Evolutionary conservation across 805 yeast species (phyloP).

Genomic region (Brettanomyces bruxellensis): DNA sequence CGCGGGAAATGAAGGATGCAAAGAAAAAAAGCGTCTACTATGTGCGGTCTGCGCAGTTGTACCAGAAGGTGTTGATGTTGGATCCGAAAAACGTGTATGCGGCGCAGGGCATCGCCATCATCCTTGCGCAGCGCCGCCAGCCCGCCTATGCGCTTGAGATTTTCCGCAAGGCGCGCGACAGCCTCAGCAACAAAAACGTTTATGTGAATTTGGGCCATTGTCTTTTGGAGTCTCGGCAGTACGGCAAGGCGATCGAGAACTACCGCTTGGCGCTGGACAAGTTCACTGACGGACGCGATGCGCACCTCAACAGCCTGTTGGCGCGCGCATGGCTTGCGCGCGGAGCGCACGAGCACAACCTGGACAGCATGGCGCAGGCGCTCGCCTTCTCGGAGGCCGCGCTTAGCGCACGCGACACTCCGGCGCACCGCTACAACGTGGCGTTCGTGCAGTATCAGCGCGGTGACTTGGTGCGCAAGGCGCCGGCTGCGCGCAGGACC

Average conservation of each 20-base stretch:
- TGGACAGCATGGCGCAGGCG: slow-evolving; percentile 51
- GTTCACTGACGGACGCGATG: slow-evolving; percentile 53
- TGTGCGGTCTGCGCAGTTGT: slow-evolving; percentile 85
- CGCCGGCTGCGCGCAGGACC: slow-evolving; percentile 49
- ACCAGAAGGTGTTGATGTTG: slow-evolving; percentile 75
- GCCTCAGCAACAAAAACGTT: slow-evolving; percentile 75
- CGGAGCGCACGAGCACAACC: slow-evolving; percentile 58
- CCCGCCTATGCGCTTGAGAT: slow-evolving; percentile 73
- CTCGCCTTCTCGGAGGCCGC: slow-evolving; percentile 58
- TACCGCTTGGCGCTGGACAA: slow-evolving; percentile 73
- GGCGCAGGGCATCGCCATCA: slow-evolving; percentile 94
- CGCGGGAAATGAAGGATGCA: slow-evolving; percentile 61
- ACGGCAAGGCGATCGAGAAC: slow-evolving; percentile 76
- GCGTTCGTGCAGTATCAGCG: slow-evolving; percentile 81
- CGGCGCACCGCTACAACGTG: slow-evolving; percentile 60
- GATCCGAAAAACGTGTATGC: slow-evolving; percentile 89
- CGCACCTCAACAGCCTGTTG: slow-evolving; percentile 58
- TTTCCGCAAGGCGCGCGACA: slow-evolving; percentile 81
- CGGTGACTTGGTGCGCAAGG: slow-evolving; percentile 71
- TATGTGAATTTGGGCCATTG: slow-evolving; percentile 87
- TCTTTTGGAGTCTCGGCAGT: slow-evolving; percentile 72
- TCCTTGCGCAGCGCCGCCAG: slow-evolving; percentile 79
- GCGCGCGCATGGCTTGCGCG: slow-evolving; percentile 87
- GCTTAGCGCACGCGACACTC: slow-evolving; percentile 29
- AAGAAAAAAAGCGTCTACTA: slow-evolving; percentile 64